Percentiles rank a stretch among this genome's conserved stretches.
Evolutionary conservation across 257 asterid species (phyloP).

Genomic region (Lycium barbarum): DNA sequence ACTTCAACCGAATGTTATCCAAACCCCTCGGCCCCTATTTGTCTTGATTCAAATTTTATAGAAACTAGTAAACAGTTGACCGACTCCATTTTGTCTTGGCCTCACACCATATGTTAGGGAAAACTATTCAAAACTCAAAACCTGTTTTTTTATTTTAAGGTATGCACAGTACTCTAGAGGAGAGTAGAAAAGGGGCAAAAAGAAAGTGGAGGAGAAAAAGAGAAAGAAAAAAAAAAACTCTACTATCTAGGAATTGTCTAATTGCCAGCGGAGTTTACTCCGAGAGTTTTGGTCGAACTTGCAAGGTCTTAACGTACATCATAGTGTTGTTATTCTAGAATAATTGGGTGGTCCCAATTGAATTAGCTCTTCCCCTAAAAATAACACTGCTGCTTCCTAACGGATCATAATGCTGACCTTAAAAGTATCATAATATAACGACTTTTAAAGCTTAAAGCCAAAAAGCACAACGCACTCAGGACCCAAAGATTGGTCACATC

Average conservation of each 20-base stretch:
- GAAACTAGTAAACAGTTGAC: background rate
- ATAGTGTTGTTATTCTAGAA: constrained; percentile 47
- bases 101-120: background rate
- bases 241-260: constrained; percentile 15
- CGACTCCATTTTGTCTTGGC: background rate
- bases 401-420: background rate
- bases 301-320: constrained; percentile 26
- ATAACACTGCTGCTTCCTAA: constrained; percentile 19
- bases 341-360: constrained; percentile 56
- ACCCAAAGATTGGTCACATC: constrained; percentile 20
- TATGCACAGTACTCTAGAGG: background rate
- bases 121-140: background rate
- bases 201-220: background rate
- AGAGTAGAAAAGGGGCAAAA: background rate
- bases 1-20: no score
- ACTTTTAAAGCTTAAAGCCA: constrained; percentile 19
- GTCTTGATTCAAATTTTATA: background rate
- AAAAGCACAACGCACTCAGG: background rate
- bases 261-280: constrained; percentile 28
- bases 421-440: background rate
- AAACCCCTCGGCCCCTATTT: background rate
- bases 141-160: no score
- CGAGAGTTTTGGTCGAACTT: constrained; percentile 38
- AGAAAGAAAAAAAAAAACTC: background rate
- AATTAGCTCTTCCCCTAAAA: constrained; percentile 36